Base-by-base conservation (phyloP, 495 filamentous ascomycete species). In the Tuber aestivum region DNA sequence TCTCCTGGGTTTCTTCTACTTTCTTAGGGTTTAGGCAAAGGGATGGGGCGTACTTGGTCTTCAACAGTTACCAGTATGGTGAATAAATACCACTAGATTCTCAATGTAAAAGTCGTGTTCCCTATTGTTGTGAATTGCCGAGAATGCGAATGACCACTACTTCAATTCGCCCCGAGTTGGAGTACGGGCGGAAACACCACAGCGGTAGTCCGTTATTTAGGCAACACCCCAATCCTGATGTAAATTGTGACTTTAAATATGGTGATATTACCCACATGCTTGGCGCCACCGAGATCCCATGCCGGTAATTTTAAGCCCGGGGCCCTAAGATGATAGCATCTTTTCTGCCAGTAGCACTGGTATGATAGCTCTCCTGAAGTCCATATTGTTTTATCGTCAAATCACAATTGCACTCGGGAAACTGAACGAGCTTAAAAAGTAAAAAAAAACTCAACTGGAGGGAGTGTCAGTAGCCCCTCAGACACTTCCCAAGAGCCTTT, bases 11-110 rank as follows among this genome's bases (percentile, higher is more conserved):
- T 75, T 78, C 78, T 71, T 78, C 41, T 74, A 72, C 72, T 76
- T 70, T 74, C 35, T 79, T 45, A 78, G 12, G 56, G 56, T 65
- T 65, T 3, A 65, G 32, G 56, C 56, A 79, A 76, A 65, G 72
- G 70, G 73, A 42, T 40, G 81, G 76, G 81, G 81, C 81, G 81
- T 83, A 83, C 81, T 83, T 83, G 81, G 81, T 81, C 77, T 83
- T 83, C 81, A 83, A 83, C 81, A 83, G 78, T 65, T 65, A 65
- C 78, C 78, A 79, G 72, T 79, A 77, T 70, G 77, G 77, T 79
- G 77, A 79, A 65, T 65, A 65, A 65, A 65, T 65, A 65, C 32
- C 56, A 65, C 27, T 65, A 35, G 56, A 65, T 65, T 65, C 12
- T 65, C 27, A 14, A 32, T 65, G 21, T 32, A 65, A 65, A 65